Evolutionary conservation across 345 rosid genomes (phyloP).

Genomic region (Ailanthus altissimus): DNA sequence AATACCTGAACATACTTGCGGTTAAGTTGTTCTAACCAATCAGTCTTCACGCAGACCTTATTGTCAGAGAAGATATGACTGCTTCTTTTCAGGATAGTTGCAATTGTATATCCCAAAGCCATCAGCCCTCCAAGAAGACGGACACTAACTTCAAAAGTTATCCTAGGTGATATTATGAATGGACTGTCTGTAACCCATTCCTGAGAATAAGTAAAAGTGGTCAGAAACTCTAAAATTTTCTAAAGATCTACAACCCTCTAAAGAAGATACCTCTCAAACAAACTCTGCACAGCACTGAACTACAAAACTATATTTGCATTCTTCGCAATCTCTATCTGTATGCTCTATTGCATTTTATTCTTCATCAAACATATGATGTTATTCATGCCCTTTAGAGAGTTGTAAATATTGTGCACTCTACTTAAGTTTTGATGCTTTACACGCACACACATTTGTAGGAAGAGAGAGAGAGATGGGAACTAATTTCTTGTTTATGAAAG

Average conservation of each 20-base stretch:
- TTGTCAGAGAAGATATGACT: conserved; percentile 81
- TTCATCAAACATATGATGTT: background rate
- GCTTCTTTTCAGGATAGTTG: conserved; percentile 86
- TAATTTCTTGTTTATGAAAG: background rate
- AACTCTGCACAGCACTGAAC: background rate
- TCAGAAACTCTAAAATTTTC: conserved; percentile 22
- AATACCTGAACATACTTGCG: conserved; percentile 90
- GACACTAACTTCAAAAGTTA: conserved; percentile 94
- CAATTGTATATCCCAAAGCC: conserved; percentile 98
- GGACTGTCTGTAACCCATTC: conserved; percentile 99
- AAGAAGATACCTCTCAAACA: background rate
- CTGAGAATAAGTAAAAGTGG: conserved; percentile 46
- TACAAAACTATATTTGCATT: background rate
- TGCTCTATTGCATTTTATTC: background rate
- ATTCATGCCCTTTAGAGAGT: background rate
- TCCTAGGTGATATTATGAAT: conserved; percentile 95
- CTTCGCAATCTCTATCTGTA: background rate
- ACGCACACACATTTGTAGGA: background rate
- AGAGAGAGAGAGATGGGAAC: background rate
- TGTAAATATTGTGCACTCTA: background rate
- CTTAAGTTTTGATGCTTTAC: background rate
- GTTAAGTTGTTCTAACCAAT: conserved; percentile 95
- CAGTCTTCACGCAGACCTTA: conserved; percentile 78
- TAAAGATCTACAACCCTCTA: background rate
- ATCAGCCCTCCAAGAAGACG: conserved; percentile 96